phyloP scores from a whole-genome alignment of 768 basidiomycete genomes.

The Leccinum ochraceum region DNA sequence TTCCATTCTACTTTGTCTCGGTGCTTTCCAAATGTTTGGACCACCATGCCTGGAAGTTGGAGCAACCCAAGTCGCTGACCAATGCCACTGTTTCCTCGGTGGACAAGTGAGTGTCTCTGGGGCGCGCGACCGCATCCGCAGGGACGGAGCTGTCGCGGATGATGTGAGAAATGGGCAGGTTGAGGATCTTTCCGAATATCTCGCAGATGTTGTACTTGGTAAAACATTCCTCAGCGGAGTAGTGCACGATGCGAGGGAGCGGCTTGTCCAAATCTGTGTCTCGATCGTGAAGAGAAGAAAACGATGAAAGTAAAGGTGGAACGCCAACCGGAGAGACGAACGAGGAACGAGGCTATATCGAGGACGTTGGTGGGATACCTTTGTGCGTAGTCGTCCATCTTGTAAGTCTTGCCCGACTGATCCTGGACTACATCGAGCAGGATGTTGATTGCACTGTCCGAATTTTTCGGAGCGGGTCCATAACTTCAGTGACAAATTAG shows the following conservation, averaged over 20 bases:
- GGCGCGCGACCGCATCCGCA: slow-evolving; percentile 68
- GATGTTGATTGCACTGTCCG: slow-evolving; percentile 88
- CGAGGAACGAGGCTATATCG: slow-evolving; percentile 85
- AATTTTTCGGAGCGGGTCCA: slow-evolving; percentile 80
- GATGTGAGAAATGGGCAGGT: slow-evolving; percentile 73
- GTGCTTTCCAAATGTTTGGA: slow-evolving; percentile 40
- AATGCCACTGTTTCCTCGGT: slow-evolving; percentile 74
- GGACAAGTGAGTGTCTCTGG: slow-evolving; percentile 78
- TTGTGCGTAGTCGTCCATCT: slow-evolving; percentile 95
- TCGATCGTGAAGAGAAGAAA: neutral
- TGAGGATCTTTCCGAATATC: slow-evolving; percentile 69
- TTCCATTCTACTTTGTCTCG: slow-evolving; percentile 13
- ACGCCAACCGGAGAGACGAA: slow-evolving; percentile 65
- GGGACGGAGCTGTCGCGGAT: slow-evolving; percentile 70
- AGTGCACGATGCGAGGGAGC: slow-evolving; percentile 70
- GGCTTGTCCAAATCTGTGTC: slow-evolving; percentile 35
- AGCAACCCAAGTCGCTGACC: slow-evolving; percentile 57
- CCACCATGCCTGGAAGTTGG: slow-evolving; percentile 89
- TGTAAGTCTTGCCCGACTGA: slow-evolving; percentile 84
- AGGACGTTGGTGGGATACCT: slow-evolving; percentile 90
- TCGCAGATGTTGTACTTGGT: slow-evolving; percentile 95
- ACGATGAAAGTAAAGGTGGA: neutral
- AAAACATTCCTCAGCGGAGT: slow-evolving; percentile 75
- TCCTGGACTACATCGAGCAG: slow-evolving; percentile 86
- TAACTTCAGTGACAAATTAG: slow-evolving; percentile 56